Base-by-base conservation (phyloP, 768 basidiomycete species). In the Phanerochaete carnosa region DNA sequence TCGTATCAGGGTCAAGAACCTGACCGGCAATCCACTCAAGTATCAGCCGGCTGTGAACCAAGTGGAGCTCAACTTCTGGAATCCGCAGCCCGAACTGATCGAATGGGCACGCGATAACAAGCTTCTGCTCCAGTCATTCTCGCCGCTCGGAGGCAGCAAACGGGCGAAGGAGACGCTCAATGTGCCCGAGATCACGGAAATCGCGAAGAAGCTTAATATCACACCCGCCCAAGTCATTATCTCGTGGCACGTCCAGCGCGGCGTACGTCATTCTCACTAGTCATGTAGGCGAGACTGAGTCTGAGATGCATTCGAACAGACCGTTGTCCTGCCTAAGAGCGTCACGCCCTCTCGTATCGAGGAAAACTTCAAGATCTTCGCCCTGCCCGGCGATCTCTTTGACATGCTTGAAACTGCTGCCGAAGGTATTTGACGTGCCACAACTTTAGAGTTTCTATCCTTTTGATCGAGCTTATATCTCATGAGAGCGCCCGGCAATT, bases 191-290 rank as follows among this genome's bases (percentile, higher is more conserved):
- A 79, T 88, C 19, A 79, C 82, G 66, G 70, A 75, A 43, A 83
- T 89, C 60, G 87, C 89, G 16, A 66, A 78, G 57, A 79, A 84
- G 62, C 79, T 90, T 57, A 80, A 82, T 2, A 84, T 91, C 56
- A 89, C 88, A 2, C 89, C 89, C 23, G 89, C 89, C 3, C 88
- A 90, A 67, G 87, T 86, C 28, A 76, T 89, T 54, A 83, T 90
- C 66, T 86, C 84, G 1, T 92, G 90, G 90, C 84, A 86, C 66
- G 79, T 90, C 52, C 89, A 89, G 72, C 84, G 88, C 23, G 89
- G 90, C 11, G 87, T 89, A 68, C 46, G 84, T 77, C 22, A 43
- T n/a, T 26, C 19, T 0, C 11, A 19, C 39, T 39, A 3, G 1
- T 15, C 11, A 4, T 4, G 11, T 43, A 9, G 19, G 11, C 12